Conservation (phyloP, 2,329 filamentous ascomycete species). For the Penicillium sclerotiorum region DNA sequence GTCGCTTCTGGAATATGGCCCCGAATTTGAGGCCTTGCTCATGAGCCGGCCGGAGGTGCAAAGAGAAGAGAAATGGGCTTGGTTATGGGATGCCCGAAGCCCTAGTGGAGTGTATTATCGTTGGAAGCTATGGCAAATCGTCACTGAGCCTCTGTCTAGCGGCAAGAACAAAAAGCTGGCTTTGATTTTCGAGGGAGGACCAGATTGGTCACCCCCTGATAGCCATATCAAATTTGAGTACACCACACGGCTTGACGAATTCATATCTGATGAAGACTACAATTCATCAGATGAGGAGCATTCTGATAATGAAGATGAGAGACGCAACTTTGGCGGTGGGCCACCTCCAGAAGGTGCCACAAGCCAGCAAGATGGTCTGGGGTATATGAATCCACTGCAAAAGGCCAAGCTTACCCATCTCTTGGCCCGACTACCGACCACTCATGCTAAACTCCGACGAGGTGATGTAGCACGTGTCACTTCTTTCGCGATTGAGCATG, state of each 20-base stretch:
- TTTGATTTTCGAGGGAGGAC: conserved; percentile 72
- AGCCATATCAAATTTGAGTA: conserved; percentile 79
- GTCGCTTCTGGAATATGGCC: conserved; percentile 73
- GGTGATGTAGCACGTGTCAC: conserved; percentile 86
- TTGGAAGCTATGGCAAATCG: conserved; percentile 84
- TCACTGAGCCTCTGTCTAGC: conserved; percentile 68
- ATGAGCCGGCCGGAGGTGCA: conserved; percentile 87
- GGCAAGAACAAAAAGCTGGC: neutral
- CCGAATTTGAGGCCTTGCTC: conserved; percentile 86
- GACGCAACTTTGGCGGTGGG: conserved; percentile 47
- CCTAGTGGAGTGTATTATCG: conserved; percentile 86
- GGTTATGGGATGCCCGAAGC: conserved; percentile 85
- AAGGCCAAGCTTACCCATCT: conserved; percentile 84
- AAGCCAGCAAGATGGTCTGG: conserved; percentile 51
- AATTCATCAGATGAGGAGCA: conserved; percentile 85
- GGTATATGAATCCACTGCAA: conserved; percentile 78
- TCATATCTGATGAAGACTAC: conserved; percentile 82
- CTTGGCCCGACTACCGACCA: conserved; percentile 77
- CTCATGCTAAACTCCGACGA: conserved; percentile 72
- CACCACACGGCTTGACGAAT: conserved; percentile 72
- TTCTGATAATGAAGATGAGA: conserved; percentile 48
- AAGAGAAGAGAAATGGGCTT: conserved; percentile 86
- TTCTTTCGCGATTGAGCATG: conserved; percentile 85
- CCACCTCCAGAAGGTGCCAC: conserved; percentile 43
- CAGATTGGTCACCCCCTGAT: conserved; percentile 77